Conservation (phyloP, 257 asterid species). For the Linderniella brevidens region DNA sequence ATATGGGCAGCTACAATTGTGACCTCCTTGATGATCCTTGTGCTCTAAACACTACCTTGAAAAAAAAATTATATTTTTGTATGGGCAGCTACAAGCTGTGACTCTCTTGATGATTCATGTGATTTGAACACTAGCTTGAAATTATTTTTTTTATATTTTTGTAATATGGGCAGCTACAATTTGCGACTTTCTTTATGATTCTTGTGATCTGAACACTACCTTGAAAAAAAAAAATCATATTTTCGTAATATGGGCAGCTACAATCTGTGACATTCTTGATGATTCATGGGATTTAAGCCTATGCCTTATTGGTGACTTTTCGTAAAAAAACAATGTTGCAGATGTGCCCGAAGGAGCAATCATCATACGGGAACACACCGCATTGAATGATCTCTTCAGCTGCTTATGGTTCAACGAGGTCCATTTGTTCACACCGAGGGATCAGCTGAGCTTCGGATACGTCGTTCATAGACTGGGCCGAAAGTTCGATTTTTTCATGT, state of each 20-base stretch:
- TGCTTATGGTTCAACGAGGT: slow-evolving; percentile 99
- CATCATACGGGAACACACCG: slow-evolving; percentile 81
- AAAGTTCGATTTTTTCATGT: slow-evolving; percentile 55
- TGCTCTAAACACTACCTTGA: too few species aligned
- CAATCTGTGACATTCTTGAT: neutral
- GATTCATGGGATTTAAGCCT: neutral
- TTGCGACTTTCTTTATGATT: too few species aligned
- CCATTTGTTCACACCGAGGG: slow-evolving; percentile 86
- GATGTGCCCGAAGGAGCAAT: slow-evolving; percentile 99
- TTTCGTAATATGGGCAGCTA: too few species aligned
- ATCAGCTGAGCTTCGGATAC: slow-evolving; percentile 93
- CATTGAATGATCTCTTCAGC: slow-evolving; percentile 64
- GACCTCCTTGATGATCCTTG: too few species aligned
- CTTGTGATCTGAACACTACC: too few species aligned
- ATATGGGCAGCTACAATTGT: too few species aligned
- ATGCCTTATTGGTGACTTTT: neutral
- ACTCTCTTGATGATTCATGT: neutral
- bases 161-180: too few species aligned
- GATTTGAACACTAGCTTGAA: too few species aligned
- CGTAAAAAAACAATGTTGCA: slow-evolving; percentile 12
- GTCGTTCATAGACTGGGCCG: slow-evolving; percentile 66
- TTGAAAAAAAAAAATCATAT: too few species aligned
- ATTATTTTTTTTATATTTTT: too few species aligned
- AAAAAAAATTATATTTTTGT: too few species aligned
- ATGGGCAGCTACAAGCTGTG: too few species aligned